Conservation (phyloP, 2,329 filamentous ascomycete genomes). For the Calonectria pteridis region DNA sequence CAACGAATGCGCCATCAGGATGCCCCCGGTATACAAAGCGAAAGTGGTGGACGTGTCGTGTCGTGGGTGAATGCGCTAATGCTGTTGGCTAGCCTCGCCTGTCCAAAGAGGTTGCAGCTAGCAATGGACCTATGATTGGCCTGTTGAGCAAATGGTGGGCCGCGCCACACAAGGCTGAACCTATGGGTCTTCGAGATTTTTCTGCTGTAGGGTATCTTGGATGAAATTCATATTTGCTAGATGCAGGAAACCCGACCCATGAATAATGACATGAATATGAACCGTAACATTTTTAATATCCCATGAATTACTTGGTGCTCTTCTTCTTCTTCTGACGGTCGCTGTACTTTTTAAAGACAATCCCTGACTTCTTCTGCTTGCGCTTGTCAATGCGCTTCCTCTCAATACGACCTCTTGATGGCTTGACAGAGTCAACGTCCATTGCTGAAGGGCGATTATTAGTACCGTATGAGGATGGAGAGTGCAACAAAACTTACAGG, state of each 20-base stretch:
- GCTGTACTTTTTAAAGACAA: constrained; percentile 71
- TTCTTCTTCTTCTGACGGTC: constrained; percentile 61
- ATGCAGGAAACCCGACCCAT: constrained; percentile 20
- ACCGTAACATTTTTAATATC: constrained; percentile 12
- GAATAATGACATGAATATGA: constrained; percentile 24
- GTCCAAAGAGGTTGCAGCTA: constrained; percentile 38
- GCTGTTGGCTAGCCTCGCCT: constrained; percentile 39
- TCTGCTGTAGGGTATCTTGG: constrained; percentile 39
- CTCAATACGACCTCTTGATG: constrained; percentile 52
- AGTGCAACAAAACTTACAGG: constrained; percentile 36
- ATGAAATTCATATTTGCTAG: constrained; percentile 44
- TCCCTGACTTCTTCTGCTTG: constrained; percentile 66
- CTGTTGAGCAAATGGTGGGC: neutral
- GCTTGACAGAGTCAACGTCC: constrained; percentile 67
- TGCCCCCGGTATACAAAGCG: constrained; percentile 22
- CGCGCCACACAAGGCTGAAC: constrained; percentile 46
- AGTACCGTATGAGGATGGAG: constrained; percentile 9
- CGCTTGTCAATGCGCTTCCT: constrained; percentile 71
- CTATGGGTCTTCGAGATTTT: constrained; percentile 26
- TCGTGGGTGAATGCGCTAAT: constrained; percentile 34
- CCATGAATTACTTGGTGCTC: constrained; percentile 25
- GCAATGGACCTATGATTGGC: constrained; percentile 33
- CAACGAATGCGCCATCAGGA: constrained; percentile 35
- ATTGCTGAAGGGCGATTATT: constrained; percentile 55
- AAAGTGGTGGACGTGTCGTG: constrained; percentile 44